Percentiles rank a stretch among this genome's conserved stretches.
phyloP scores from a whole-genome alignment of 106 monocot genomes.

The Dioscorea dumetorum region DNA sequence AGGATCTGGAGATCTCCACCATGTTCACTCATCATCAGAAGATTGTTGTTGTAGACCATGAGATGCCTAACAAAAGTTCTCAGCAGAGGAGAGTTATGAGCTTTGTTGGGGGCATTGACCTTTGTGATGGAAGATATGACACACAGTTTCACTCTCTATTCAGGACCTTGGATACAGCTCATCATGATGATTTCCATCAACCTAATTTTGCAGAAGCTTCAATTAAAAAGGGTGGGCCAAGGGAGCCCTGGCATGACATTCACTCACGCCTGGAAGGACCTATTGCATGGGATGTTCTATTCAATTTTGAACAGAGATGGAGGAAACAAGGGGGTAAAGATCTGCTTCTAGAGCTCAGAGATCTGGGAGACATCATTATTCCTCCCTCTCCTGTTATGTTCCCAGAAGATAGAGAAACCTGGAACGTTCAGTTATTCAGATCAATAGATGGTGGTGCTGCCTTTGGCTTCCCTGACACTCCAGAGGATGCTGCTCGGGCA shows the following conservation, averaged over 20 bases:
- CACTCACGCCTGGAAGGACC: slow-evolving; percentile 56
- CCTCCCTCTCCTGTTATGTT: slow-evolving; percentile 43
- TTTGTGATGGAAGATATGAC: slow-evolving; percentile 73
- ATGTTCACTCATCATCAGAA: slow-evolving; percentile 84
- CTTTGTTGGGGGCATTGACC: slow-evolving; percentile 68
- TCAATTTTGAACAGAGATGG: slow-evolving; percentile 72
- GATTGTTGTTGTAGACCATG: slow-evolving; percentile 55
- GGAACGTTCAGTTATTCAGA: slow-evolving; percentile 68
- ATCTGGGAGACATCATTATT: slow-evolving; percentile 30
- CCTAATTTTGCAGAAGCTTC: slow-evolving; percentile 46
- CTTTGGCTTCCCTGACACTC: slow-evolving; percentile 56
- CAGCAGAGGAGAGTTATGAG: slow-evolving; percentile 49
- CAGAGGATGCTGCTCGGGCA: slow-evolving; percentile 43
- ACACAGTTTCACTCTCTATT: slow-evolving; percentile 62
- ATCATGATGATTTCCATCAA: slow-evolving; percentile 68
- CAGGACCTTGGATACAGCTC: slow-evolving; percentile 48
- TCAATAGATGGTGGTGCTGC: slow-evolving; percentile 71
- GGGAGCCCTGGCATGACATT: slow-evolving; percentile 80
- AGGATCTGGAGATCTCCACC: slow-evolving; percentile 52
- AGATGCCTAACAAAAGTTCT: slow-evolving; percentile 33
- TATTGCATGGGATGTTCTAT: slow-evolving; percentile 63
- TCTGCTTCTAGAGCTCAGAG: slow-evolving; percentile 36
- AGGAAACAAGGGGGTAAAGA: slow-evolving; percentile 58
- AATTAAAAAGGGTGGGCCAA: slow-evolving; percentile 51
- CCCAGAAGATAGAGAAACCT: slow-evolving; percentile 47